Evolutionary conservation across 352 stramenopile genomes (phyloP).

Genomic region (Pythium dissimile): DNA sequence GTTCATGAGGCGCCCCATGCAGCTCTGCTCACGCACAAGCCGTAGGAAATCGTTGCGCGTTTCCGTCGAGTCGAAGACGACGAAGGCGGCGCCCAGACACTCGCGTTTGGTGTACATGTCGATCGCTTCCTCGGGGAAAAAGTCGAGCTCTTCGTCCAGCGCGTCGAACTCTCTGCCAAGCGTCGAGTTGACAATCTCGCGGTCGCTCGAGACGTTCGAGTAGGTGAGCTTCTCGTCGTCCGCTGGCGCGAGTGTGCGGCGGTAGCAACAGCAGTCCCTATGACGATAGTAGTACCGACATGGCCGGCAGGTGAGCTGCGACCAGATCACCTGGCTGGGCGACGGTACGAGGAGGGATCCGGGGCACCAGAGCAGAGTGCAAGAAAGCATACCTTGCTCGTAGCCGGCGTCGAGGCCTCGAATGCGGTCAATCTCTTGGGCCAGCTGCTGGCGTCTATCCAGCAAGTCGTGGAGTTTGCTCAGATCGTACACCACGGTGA

Average conservation of each 20-base stretch:
- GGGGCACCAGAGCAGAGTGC: constrained; percentile 63
- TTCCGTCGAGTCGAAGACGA: constrained; percentile 62
- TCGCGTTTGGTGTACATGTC: constrained; percentile 51
- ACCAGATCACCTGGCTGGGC: constrained; percentile 34
- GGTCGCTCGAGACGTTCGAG: constrained; percentile 28
- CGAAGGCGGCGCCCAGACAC: constrained; percentile 66
- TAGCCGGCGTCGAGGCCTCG: constrained; percentile 48
- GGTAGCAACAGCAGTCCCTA: constrained; percentile 36
- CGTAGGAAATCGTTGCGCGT: constrained; percentile 60
- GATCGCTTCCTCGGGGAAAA: constrained; percentile 64
- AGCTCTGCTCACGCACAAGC: constrained; percentile 42
- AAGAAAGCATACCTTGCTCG: constrained; percentile 52
- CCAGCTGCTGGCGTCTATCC: constrained; percentile 36
- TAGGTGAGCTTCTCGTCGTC: constrained; percentile 15
- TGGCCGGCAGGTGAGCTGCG: constrained; percentile 52
- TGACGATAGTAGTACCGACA: constrained; percentile 53
- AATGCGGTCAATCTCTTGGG: constrained; percentile 53
- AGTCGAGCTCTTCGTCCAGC: constrained; percentile 68
- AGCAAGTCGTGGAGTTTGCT: constrained; percentile 55
- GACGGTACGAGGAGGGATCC: constrained; percentile 52
- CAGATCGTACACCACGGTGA: constrained; percentile 65
- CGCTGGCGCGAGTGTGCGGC: constrained; percentile 14
- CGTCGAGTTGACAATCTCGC: constrained; percentile 24
- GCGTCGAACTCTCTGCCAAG: constrained; percentile 24
- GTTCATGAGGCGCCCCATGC: constrained; percentile 37